A percentile compares a stretch with the other conserved stretches of the same genome.
Evolutionary conservation across 441 rosid genomes (phyloP).

Genomic region (Pelargonium myrrhifolium): DNA sequence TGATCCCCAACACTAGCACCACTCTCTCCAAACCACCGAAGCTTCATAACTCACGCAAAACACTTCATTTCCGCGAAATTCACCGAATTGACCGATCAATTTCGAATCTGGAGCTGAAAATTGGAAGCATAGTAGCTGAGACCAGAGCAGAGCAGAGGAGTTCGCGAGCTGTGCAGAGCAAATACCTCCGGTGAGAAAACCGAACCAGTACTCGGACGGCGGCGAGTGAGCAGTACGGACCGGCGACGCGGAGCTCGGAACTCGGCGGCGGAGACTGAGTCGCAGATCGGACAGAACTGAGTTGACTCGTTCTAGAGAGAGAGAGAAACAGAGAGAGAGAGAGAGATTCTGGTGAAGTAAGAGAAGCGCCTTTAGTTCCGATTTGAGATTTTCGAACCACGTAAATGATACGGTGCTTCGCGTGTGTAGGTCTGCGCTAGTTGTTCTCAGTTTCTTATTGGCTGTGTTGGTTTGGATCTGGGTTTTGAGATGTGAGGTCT

Average conservation of each 20-base stretch:
- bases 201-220: not conserved
- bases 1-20: conserved; percentile 4
- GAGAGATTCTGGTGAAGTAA: not conserved
- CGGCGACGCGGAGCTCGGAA: not conserved
- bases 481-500: not conserved
- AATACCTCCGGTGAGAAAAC: not conserved
- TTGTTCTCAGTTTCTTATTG: not conserved
- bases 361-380: conserved; percentile 5
- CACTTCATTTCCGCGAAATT: not conserved
- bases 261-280: not conserved
- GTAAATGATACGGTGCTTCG: not conserved
- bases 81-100: not conserved
- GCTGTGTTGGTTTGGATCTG: not conserved
- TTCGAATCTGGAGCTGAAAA: not conserved
- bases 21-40: conserved; percentile 5
- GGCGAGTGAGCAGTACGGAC: not conserved
- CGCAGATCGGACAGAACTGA: conserved; percentile 7
- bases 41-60: not conserved
- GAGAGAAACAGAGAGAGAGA: not conserved
- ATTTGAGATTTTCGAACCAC: conserved; percentile 1
- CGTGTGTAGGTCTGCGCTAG: not conserved
- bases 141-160: not conserved
- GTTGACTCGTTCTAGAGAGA: conserved; percentile 5
- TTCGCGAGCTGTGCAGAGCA: no score
- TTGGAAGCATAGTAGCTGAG: not conserved